These are phyloP conservation scores for Omphalotus olearius DNA, from an alignment of 1,284 basidiomycete genomes.

Conservation along the genomic window DNA sequence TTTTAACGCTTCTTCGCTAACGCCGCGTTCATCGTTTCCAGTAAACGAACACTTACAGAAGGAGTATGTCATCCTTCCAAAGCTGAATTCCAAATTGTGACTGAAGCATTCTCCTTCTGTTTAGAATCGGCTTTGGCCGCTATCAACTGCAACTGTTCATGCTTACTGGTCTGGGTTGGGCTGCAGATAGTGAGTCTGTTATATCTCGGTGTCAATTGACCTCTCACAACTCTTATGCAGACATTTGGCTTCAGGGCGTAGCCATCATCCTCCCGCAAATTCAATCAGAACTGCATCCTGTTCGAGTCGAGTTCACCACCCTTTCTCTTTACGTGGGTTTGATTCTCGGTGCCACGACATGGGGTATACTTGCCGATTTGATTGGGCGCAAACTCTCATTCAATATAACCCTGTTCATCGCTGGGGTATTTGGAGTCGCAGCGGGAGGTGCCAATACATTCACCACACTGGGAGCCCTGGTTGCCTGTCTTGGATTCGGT, in stretches of 20 bases:
- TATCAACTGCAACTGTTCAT: constrained; percentile 59
- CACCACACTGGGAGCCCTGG: constrained; percentile 42
- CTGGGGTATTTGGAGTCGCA: constrained; percentile 57
- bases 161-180: constrained; percentile 51
- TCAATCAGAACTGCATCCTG: constrained; percentile 39
- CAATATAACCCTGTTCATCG: constrained; percentile 56
- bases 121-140: constrained; percentile 52
- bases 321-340: constrained; percentile 56
- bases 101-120: not conserved
- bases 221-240: constrained; percentile 23
- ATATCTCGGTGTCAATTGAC: constrained; percentile 11
- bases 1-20: not conserved
- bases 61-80: constrained; percentile 29
- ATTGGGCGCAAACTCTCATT: constrained; percentile 53
- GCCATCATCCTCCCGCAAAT: constrained; percentile 49
- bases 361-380: constrained; percentile 46
- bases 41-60: constrained; percentile 45
- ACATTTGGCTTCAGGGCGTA: constrained; percentile 51
- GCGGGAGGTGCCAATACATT: constrained; percentile 54
- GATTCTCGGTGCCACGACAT: constrained; percentile 52
- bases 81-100: too few relatives aligned
- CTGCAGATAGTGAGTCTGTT: constrained; percentile 42
- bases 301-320: constrained; percentile 44
- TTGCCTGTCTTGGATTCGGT: constrained; percentile 53
- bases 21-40: constrained; percentile 14